phyloP scores from a whole-genome alignment of 116 monocot genomes.

The Papilionanthe hybrid region DNA sequence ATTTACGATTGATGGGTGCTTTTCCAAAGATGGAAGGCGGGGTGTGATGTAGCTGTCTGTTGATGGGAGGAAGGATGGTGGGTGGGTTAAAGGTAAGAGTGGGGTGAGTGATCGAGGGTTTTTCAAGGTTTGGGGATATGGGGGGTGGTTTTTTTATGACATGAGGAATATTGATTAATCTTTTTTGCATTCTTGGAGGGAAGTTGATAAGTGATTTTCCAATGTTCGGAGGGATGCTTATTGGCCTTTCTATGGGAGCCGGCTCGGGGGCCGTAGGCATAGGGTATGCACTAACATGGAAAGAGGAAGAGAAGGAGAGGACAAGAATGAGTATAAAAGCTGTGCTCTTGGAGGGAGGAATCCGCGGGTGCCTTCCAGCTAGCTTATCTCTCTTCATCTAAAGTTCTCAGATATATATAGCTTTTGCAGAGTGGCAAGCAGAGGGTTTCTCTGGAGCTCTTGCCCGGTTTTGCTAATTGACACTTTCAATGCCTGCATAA shows the following conservation, averaged over 20 bases:
- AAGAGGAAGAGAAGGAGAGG: neutral
- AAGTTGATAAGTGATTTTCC: constrained; percentile 19
- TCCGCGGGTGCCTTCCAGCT: neutral
- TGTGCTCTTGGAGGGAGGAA: neutral
- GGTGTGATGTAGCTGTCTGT: constrained; percentile 13
- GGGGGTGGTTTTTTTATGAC: neutral
- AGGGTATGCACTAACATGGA: neutral
- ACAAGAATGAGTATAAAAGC: neutral
- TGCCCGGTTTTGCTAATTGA: too few species aligned
- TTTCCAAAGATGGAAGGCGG: neutral
- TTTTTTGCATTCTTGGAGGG: too few species aligned
- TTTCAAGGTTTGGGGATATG: too few species aligned
- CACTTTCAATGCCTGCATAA: too few species aligned
- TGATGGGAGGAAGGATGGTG: constrained; percentile 7
- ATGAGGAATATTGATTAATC: constrained; percentile 15
- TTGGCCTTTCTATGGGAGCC: neutral
- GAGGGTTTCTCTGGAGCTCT: constrained; percentile 4
- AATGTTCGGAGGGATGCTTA: constrained; percentile 12
- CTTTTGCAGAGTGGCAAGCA: neutral
- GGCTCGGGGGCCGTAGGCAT: constrained; percentile 1
- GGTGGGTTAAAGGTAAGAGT: constrained; percentile 12
- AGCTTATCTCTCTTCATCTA: too few species aligned
- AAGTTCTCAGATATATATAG: too few species aligned
- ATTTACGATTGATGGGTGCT: too few species aligned
- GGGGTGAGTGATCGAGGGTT: constrained; percentile 21